Percentiles rank a stretch among this genome's conserved stretches.
Conservation (phyloP, 2,329 filamentous ascomycete species). For the Lasiodiplodia theobromae region DNA sequence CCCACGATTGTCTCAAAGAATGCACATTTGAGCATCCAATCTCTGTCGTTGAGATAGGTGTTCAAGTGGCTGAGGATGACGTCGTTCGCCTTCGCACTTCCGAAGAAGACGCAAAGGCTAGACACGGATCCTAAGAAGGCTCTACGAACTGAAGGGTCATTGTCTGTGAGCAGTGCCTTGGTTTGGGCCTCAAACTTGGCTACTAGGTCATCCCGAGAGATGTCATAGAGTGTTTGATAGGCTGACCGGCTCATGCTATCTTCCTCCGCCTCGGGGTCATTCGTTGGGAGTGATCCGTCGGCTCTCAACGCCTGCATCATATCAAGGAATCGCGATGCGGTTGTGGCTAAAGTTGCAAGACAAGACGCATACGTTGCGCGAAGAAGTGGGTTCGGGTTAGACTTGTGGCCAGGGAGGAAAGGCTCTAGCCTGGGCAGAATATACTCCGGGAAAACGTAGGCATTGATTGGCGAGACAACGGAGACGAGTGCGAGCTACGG, state of each 20-base stretch:
- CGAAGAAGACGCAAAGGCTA: constrained; percentile 93
- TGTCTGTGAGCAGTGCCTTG: constrained; percentile 87
- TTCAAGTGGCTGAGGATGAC: constrained; percentile 96
- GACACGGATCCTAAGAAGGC: constrained; percentile 93
- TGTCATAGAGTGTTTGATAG: constrained; percentile 86
- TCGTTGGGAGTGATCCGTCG: constrained; percentile 78
- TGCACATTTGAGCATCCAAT: constrained; percentile 95
- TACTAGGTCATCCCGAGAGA: constrained; percentile 81
- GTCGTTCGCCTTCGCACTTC: constrained; percentile 88
- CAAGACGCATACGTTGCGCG: constrained; percentile 93
- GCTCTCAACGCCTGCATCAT: constrained; percentile 87
- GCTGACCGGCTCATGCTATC: constrained; percentile 71
- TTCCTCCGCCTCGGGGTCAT: constrained; percentile 81
- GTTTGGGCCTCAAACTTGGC: constrained; percentile 87
- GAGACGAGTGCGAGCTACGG: constrained; percentile 75
- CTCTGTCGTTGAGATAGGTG: constrained; percentile 93
- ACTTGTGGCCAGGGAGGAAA: constrained; percentile 57
- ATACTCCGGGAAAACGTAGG: constrained; percentile 72
- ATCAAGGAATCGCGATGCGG: constrained; percentile 84
- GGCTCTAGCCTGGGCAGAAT: constrained; percentile 66
- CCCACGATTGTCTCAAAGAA: constrained; percentile 97
- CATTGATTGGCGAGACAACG: constrained; percentile 80
- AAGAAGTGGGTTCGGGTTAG: constrained; percentile 71
- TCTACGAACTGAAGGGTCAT: constrained; percentile 82
- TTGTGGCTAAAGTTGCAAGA: constrained; percentile 84